Evolutionary conservation across 2,329 filamentous ascomycete genomes (phyloP).

Genomic region (Bipolaris zeicola): DNA sequence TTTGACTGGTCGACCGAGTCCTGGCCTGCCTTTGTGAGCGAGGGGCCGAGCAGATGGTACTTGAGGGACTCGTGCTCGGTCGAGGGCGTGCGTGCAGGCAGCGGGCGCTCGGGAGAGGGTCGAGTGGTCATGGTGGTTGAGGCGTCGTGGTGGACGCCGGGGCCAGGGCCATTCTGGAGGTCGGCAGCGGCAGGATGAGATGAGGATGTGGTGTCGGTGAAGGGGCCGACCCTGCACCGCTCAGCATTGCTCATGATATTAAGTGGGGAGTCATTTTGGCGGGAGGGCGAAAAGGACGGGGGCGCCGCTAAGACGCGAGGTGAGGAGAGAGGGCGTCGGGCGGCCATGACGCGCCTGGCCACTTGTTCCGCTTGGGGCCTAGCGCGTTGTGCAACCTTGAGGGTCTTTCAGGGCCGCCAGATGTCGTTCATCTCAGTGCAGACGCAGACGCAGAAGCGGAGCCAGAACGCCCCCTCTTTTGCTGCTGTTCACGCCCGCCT

Average conservation of each 20-base stretch:
- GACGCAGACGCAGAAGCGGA: slow-evolving; percentile 5
- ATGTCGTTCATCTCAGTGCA: slow-evolving; percentile 25
- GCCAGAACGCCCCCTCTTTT: slow-evolving; percentile 18
- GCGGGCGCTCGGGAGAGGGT: slow-evolving; percentile 17
- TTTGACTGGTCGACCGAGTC: slow-evolving; percentile 91
- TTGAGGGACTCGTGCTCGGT: slow-evolving; percentile 68
- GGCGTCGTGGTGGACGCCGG: slow-evolving; percentile 14
- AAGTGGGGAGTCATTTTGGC: slow-evolving; percentile 24
- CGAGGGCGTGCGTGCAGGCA: slow-evolving; percentile 22
- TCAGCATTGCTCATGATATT: slow-evolving; percentile 24
- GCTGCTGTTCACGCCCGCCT: slow-evolving; percentile 15
- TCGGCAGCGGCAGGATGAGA: neutral
- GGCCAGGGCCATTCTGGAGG: slow-evolving; percentile 19
- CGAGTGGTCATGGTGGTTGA: slow-evolving; percentile 22
- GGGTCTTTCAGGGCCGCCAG: slow-evolving; percentile 23
- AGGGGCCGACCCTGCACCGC: slow-evolving; percentile 20
- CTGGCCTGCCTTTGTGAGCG: slow-evolving; percentile 90
- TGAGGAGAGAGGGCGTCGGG: slow-evolving; percentile 18
- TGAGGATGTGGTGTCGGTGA: slow-evolving; percentile 18
- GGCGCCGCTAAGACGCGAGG: slow-evolving; percentile 17
- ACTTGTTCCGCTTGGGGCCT: slow-evolving; percentile 18
- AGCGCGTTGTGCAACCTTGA: slow-evolving; percentile 14
- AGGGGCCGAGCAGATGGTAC: slow-evolving; percentile 87
- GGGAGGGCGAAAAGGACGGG: slow-evolving; percentile 6
- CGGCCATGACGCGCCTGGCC: slow-evolving; percentile 30